Conservation (phyloP, 352 stramenopile species). For the Globisporangium echinulatum region DNA sequence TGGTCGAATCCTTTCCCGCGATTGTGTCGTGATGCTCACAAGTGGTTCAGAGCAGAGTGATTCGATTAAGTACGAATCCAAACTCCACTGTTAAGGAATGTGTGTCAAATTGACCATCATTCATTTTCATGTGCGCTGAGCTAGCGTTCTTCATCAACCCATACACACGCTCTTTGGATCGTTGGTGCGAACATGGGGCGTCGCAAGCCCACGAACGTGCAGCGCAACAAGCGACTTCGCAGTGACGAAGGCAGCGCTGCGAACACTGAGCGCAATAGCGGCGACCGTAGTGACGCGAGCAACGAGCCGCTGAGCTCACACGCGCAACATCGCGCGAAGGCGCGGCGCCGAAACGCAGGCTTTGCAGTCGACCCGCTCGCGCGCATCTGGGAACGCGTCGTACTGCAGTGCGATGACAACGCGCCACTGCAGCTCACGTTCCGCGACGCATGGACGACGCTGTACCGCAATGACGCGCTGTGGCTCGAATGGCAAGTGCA, state of each 20-base stretch:
- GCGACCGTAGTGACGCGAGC: not conserved
- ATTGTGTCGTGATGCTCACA: no score
- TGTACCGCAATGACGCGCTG: slow-evolving; percentile 9
- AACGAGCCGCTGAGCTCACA: slow-evolving; percentile 3
- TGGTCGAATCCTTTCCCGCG: no score
- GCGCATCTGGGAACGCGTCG: not conserved
- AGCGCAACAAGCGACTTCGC: slow-evolving; percentile 15
- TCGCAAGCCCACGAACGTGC: slow-evolving; percentile 24
- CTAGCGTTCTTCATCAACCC: no score
- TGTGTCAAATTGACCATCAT: no score
- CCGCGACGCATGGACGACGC: slow-evolving; percentile 3
- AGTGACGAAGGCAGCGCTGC: not conserved
- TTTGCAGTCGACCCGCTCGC: slow-evolving; percentile 2
- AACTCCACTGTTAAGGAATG: no score
- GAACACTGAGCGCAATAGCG: not conserved
- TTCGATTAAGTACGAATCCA: no score
- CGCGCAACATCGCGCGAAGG: not conserved
- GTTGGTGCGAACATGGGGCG: slow-evolving; percentile 17
- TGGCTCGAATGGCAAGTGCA: slow-evolving; percentile 4
- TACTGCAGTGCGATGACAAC: not conserved
- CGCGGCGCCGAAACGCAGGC: not conserved
- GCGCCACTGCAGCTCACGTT: slow-evolving; percentile 10
- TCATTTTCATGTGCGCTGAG: no score
- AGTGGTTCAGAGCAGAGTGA: no score
- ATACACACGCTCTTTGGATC: no score